These are phyloP conservation scores for Parasitella parasitica DNA, from an alignment of 371 early-diverging fungal species.

Conservation along the genomic window DNA sequence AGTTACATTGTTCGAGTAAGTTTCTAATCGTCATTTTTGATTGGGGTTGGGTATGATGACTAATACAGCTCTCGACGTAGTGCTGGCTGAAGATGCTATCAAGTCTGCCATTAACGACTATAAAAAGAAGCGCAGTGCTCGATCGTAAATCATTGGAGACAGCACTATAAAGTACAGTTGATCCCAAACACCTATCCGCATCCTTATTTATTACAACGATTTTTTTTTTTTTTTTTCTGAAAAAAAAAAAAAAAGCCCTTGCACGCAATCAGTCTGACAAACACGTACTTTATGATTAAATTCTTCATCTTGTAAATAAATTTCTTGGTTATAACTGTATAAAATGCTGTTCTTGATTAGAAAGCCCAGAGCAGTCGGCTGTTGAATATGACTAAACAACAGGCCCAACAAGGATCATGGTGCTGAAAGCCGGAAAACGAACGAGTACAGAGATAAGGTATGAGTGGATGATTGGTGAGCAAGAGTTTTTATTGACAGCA, in stretches of 20 bases:
- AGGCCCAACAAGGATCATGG: not conserved
- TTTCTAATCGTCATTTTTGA: not conserved
- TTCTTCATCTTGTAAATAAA: not conserved
- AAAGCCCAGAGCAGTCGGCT: no score
- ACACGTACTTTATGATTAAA: not conserved
- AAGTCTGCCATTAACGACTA: slow-evolving; percentile 96
- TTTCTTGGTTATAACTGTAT: not conserved
- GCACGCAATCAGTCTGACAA: no score
- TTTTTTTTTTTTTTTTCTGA: not conserved
- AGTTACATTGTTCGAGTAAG: slow-evolving; percentile 97
- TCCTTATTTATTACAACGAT: not conserved
- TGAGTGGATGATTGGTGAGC: not conserved
- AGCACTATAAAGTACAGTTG: not conserved
- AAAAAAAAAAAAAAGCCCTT: not conserved
- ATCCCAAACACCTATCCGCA: not conserved
- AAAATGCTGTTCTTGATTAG: not conserved
- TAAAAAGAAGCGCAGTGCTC: slow-evolving; percentile 56
- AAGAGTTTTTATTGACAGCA: not conserved
- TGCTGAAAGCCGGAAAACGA: not conserved
- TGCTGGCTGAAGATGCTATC: slow-evolving; percentile 99
- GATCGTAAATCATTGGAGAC: not conserved
- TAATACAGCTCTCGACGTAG: slow-evolving; percentile 30
- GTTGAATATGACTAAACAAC: not conserved
- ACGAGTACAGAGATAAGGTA: not conserved
- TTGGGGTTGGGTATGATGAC: not conserved